Conservation (phyloP, 345 rosid species). For the Atalantia buxifolia region DNA sequence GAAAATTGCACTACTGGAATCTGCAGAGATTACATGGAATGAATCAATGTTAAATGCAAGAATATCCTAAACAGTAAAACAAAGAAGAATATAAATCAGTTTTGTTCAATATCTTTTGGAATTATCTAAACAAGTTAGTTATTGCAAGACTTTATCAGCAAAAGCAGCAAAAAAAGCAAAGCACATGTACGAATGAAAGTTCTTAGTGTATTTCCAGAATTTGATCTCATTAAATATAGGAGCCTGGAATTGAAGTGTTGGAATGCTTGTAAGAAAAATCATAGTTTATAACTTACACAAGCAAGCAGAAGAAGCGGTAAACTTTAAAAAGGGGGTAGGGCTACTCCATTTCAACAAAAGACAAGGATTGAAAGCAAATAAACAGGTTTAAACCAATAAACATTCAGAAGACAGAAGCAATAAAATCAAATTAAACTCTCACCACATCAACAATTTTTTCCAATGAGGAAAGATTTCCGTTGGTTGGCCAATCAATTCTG, state of each 20-base stretch:
- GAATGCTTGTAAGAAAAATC: background rate
- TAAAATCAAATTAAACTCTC: slow-evolving; percentile 19
- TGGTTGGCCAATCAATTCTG: slow-evolving; percentile 69
- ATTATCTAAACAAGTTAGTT: background rate
- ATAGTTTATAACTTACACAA: background rate
- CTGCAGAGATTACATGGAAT: slow-evolving; percentile 39
- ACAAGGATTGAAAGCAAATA: background rate
- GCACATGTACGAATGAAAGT: background rate
- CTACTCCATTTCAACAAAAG: no score
- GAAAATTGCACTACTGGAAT: slow-evolving; percentile 64
- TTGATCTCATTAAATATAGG: background rate
- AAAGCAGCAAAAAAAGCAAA: background rate
- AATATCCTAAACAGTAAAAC: background rate
- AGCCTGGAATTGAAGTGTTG: background rate
- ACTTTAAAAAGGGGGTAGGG: no score
- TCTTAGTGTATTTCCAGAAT: background rate
- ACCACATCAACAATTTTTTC: slow-evolving; percentile 69
- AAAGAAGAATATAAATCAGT: background rate
- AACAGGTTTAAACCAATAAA: background rate
- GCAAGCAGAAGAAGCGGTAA: background rate
- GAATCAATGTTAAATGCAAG: background rate
- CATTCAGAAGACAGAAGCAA: background rate
- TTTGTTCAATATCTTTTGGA: background rate
- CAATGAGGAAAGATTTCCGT: slow-evolving; percentile 38
- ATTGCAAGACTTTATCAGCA: background rate